These are phyloP conservation scores for Irpex rosettiformis DNA, from an alignment of 1,284 basidiomycete species.

Conservation along the genomic window DNA sequence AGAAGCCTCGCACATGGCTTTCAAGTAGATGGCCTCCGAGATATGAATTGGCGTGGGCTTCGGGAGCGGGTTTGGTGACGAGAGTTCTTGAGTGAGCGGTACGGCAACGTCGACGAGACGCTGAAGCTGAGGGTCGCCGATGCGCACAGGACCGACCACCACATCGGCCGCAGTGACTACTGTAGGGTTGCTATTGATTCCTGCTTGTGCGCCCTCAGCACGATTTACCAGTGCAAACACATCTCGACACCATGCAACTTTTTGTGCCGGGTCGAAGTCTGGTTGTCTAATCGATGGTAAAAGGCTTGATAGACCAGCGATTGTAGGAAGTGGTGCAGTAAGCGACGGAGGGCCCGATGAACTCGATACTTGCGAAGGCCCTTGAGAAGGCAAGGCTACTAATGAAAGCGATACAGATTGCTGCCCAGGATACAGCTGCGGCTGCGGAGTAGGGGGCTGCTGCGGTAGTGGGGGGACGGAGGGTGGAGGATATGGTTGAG, in stretches of 20 bases:
- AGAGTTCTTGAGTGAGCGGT: conserved; percentile 54
- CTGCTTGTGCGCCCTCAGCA: conserved; percentile 36
- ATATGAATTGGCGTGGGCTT: conserved; percentile 44
- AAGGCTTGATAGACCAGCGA: conserved; percentile 48
- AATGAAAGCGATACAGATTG: conserved; percentile 4
- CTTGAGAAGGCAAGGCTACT: conserved; percentile 18
- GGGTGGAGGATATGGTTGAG: conserved; percentile 14
- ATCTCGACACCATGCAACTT: conserved; percentile 75
- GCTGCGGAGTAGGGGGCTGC: conserved; percentile 19
- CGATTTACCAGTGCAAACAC: conserved; percentile 78
- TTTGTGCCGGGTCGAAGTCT: conserved; percentile 50
- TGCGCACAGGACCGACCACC: conserved; percentile 44
- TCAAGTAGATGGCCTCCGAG: conserved; percentile 73
- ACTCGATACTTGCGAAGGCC: conserved; percentile 8
- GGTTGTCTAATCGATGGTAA: conserved; percentile 46
- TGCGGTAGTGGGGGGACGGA: conserved; percentile 5
- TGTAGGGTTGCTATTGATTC: conserved; percentile 27
- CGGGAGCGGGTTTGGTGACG: conserved; percentile 26
- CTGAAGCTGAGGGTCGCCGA: conserved; percentile 61
- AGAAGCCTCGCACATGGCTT: conserved; percentile 67
- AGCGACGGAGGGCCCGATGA: conserved; percentile 42
- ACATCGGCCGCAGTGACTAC: conserved; percentile 35
- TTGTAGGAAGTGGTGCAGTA: conserved; percentile 62
- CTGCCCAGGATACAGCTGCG: conserved; percentile 13
- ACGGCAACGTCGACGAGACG: conserved; percentile 67